Percentiles rank a stretch among this genome's conserved stretches.
Evolutionary conservation across 2,329 filamentous ascomycete species (phyloP).

Genomic region (Emmonsia crescens): DNA sequence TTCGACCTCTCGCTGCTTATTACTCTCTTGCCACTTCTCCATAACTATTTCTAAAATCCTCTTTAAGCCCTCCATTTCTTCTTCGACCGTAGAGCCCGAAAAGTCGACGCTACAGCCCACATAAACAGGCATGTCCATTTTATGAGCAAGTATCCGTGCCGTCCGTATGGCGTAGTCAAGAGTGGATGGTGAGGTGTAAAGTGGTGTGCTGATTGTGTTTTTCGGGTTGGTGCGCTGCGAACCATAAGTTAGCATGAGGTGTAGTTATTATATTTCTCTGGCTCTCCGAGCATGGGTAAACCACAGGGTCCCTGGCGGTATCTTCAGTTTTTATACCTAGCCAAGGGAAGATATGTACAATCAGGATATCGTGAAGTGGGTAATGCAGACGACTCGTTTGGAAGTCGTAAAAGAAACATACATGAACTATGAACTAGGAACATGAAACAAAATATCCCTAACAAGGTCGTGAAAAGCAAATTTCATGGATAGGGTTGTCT

Average conservation of each 20-base stretch:
- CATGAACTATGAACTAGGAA: background rate
- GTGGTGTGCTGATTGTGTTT: constrained; percentile 59
- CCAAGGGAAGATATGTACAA: background rate
- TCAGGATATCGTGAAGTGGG: background rate
- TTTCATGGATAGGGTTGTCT: background rate
- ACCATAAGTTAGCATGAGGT: background rate
- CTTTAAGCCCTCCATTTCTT: constrained; percentile 84
- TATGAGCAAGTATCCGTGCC: constrained; percentile 70
- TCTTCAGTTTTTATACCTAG: background rate
- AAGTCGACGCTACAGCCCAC: constrained; percentile 82
- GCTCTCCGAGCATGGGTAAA: background rate
- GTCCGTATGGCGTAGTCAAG: constrained; percentile 79
- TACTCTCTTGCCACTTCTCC: constrained; percentile 31
- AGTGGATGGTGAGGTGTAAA: constrained; percentile 62
- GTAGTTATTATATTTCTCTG: background rate
- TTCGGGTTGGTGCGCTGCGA: constrained; percentile 32
- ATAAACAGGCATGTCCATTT: constrained; percentile 65
- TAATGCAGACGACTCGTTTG: background rate
- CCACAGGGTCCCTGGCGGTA: background rate
- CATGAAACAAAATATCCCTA: background rate
- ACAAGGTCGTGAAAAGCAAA: background rate
- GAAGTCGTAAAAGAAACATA: background rate
- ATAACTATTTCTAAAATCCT: constrained; percentile 61
- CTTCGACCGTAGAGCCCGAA: constrained; percentile 70
- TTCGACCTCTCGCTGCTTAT: background rate